Percentiles rank a stretch among this genome's conserved stretches.
Evolutionary conservation across 2,329 filamentous ascomycete genomes (phyloP).

Genomic region (Mycosphaerelloides madeirae): DNA sequence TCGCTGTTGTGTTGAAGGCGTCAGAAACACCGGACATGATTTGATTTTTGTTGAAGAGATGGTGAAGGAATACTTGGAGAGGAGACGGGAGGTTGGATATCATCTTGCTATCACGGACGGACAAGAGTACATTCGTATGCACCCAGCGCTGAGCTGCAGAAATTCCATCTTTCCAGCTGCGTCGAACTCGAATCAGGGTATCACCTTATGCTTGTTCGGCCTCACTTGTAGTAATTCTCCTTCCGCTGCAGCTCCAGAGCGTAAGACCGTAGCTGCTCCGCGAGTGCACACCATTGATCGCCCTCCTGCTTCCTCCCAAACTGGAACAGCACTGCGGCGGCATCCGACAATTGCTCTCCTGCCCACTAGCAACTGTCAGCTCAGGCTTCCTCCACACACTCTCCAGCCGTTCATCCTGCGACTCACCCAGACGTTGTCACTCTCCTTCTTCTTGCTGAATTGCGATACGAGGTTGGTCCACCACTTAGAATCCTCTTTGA

Average conservation of each 20-base stretch:
- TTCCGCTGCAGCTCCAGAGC: conserved; percentile 5
- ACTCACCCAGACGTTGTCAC: conserved; percentile 1
- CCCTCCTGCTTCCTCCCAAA: conserved; percentile 16
- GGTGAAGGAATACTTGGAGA: no score
- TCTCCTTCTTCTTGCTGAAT: conserved; percentile 1
- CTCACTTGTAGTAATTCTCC: conserved; percentile 1
- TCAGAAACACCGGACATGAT: conserved; percentile 24
- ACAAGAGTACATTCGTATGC: no score
- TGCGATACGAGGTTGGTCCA: conserved; percentile 2
- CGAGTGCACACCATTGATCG: conserved; percentile 11
- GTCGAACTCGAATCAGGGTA: no score
- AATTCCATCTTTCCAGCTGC: no score
- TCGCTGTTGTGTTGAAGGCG: conserved; percentile 23
- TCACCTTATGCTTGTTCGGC: no score
- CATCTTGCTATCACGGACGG: no score
- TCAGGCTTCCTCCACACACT: no score
- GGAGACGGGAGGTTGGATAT: no score
- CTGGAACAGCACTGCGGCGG: conserved; percentile 10
- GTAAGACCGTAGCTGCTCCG: conserved; percentile 8
- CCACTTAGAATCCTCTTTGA: conserved; percentile 1
- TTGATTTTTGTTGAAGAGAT: no score
- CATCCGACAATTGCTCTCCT: conserved; percentile 8
- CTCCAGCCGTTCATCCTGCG: not conserved
- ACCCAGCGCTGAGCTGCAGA: no score
- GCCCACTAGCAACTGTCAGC: conserved; percentile 5